These are phyloP conservation scores for Evernia prunastri DNA, from an alignment of 495 filamentous ascomycete genomes.

Conservation along the genomic window DNA sequence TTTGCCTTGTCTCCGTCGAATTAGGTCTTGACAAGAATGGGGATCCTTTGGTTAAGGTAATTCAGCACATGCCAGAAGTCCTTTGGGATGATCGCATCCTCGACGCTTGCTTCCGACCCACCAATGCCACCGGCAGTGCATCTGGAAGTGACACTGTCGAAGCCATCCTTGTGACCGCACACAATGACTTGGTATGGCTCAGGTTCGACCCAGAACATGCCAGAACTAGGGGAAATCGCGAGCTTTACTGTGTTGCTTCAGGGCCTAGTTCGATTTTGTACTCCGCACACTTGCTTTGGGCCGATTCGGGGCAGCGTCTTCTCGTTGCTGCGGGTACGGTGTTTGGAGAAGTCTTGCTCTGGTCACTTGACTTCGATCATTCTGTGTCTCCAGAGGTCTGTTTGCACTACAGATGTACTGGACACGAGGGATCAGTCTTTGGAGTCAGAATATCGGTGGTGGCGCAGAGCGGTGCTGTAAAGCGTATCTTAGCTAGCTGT, in stretches of 20 bases:
- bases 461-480: slow-evolving; percentile 31
- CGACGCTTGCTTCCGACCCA: slow-evolving; percentile 53
- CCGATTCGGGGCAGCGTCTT: slow-evolving; percentile 45
- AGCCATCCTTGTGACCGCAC: slow-evolving; percentile 64
- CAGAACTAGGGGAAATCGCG: slow-evolving; percentile 15
- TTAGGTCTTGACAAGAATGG: neutral
- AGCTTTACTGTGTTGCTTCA: slow-evolving; percentile 45
- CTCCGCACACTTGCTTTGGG: slow-evolving; percentile 64
- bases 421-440: slow-evolving; percentile 92
- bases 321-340: slow-evolving; percentile 84
- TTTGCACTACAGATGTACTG: slow-evolving; percentile 68
- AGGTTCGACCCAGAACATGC: slow-evolving; percentile 24
- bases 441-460: slow-evolving; percentile 68
- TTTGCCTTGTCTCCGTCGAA: slow-evolving; percentile 22
- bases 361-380: slow-evolving; percentile 51
- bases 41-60: neutral
- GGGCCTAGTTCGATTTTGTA: slow-evolving; percentile 84
- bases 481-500: slow-evolving; percentile 74
- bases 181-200: slow-evolving; percentile 64
- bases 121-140: slow-evolving; percentile 23
- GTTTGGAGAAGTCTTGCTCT: slow-evolving; percentile 87
- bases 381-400: slow-evolving; percentile 20
- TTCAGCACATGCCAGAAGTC: neutral
- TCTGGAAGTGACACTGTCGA: slow-evolving; percentile 25
- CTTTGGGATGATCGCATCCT: slow-evolving; percentile 70